Conservation (phyloP, 2,329 filamentous ascomycete genomes). For the Cladophialophora yegresii region DNA sequence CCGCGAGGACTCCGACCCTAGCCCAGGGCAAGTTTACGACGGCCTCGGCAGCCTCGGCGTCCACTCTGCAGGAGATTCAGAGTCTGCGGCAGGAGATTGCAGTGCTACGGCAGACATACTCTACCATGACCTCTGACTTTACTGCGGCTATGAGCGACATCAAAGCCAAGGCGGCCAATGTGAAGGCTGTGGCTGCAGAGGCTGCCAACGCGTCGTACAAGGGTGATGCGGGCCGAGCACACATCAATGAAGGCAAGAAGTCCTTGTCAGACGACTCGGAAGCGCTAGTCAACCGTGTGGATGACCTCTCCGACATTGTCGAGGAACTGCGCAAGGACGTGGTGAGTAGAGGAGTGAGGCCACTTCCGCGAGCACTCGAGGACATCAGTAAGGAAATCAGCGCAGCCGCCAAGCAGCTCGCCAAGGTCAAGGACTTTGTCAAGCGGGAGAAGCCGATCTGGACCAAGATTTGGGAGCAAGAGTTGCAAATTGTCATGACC, state of each 20-base stretch:
- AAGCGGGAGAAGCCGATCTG: conserved; percentile 90
- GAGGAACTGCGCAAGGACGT: conserved; percentile 98
- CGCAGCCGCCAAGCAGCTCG: conserved; percentile 77
- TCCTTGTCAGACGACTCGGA: conserved; percentile 84
- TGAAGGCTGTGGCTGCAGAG: conserved; percentile 75
- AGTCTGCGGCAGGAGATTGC: conserved; percentile 84
- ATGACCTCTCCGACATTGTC: conserved; percentile 94
- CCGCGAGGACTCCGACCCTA: conserved; percentile 39
- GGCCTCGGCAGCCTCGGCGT: conserved; percentile 39
- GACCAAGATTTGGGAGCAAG: conserved; percentile 99
- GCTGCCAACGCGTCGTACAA: conserved; percentile 70
- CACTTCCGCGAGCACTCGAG: conserved; percentile 86
- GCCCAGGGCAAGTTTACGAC: conserved; percentile 41
- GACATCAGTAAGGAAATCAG: conserved; percentile 85
- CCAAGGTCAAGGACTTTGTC: conserved; percentile 91
- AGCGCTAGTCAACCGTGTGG: conserved; percentile 84
- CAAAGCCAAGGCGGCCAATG: conserved; percentile 74
- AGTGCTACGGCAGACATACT: conserved; percentile 88
- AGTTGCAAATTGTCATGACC: conserved; percentile 92
- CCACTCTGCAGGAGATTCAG: conserved; percentile 76
- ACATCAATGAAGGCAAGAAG: conserved; percentile 86
- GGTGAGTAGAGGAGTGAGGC: conserved; percentile 86
- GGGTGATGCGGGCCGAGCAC: conserved; percentile 77
- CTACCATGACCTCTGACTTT: conserved; percentile 84
- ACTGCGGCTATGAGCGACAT: conserved; percentile 83